Conservation (phyloP, 441 rosid genomes). For the Mallotus repandus region DNA sequence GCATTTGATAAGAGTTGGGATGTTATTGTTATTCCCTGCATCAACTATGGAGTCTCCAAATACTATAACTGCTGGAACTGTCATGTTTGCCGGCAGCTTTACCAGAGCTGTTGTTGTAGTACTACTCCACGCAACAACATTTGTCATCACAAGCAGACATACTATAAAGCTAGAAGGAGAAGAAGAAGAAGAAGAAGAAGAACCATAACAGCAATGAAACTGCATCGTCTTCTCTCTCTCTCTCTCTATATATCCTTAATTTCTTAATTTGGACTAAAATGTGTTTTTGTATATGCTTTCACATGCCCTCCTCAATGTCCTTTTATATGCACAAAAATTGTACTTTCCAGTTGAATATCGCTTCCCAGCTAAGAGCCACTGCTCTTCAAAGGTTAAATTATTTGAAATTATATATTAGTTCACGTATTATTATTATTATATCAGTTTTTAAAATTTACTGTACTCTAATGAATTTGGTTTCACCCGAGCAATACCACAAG, state of each 20-base stretch:
- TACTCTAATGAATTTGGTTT: no score
- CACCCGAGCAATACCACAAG: no score
- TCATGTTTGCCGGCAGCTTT: slow-evolving; percentile 37
- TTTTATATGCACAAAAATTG: background rate
- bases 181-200: background rate
- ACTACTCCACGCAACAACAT: background rate
- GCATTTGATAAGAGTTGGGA: slow-evolving; percentile 46
- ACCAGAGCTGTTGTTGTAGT: slow-evolving; percentile 14
- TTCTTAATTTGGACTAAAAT: no score
- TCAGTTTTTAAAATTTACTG: no score
- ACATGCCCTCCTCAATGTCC: background rate
- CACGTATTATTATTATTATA: no score
- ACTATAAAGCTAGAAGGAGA: background rate
- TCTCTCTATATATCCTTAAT: no score
- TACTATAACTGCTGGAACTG: slow-evolving; percentile 53
- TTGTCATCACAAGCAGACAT: background rate
- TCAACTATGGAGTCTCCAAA: slow-evolving; percentile 83
- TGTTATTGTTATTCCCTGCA: slow-evolving; percentile 65
- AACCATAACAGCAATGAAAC: background rate
- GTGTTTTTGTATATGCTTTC: no score
- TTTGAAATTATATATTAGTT: background rate
- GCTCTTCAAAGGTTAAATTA: background rate
- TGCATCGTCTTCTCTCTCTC: slow-evolving; percentile 1
- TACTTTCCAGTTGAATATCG: background rate
- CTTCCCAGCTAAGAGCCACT: background rate